These are phyloP conservation scores for Trichoderma parareesei DNA, from an alignment of 495 filamentous ascomycete genomes.

Conservation along the genomic window DNA sequence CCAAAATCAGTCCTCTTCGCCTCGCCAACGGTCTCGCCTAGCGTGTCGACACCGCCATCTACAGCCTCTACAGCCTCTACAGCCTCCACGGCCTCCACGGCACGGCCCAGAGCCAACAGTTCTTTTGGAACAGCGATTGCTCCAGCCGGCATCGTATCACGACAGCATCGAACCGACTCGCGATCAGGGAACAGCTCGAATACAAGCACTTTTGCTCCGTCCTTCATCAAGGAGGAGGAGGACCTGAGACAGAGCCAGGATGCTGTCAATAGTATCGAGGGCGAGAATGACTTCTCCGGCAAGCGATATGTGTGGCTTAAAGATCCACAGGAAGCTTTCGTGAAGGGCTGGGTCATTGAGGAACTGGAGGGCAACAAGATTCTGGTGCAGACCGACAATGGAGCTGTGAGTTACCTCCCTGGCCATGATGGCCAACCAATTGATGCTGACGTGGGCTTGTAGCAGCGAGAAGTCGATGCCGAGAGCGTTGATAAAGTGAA, in stretches of 20 bases:
- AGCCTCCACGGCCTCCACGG: slow-evolving; percentile 17
- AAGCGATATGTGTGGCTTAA: slow-evolving; percentile 96
- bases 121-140: slow-evolving; percentile 20
- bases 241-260: slow-evolving; percentile 52
- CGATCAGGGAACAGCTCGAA: slow-evolving; percentile 34
- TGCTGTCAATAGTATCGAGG: slow-evolving; percentile 69
- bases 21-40: slow-evolving; percentile 38
- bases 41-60: slow-evolving; percentile 23
- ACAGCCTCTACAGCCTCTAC: background rate
- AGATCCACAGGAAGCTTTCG: slow-evolving; percentile 78
- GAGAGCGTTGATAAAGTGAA: slow-evolving; percentile 97
- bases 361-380: slow-evolving; percentile 60
- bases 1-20: slow-evolving; percentile 68
- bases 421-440: background rate
- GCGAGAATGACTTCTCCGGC: slow-evolving; percentile 97
- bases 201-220: slow-evolving; percentile 82
- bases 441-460: slow-evolving; percentile 16
- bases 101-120: slow-evolving; percentile 37
- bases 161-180: slow-evolving; percentile 54
- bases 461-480: slow-evolving; percentile 79
- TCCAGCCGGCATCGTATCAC: slow-evolving; percentile 16
- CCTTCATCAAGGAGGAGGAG: slow-evolving; percentile 85
- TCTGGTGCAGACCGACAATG: slow-evolving; percentile 89
- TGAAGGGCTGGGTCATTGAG: slow-evolving; percentile 84
- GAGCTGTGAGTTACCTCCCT: slow-evolving; percentile 52